phyloP scores from a whole-genome alignment of 2,329 filamentous ascomycete species.

The Huntiella omanensis region DNA sequence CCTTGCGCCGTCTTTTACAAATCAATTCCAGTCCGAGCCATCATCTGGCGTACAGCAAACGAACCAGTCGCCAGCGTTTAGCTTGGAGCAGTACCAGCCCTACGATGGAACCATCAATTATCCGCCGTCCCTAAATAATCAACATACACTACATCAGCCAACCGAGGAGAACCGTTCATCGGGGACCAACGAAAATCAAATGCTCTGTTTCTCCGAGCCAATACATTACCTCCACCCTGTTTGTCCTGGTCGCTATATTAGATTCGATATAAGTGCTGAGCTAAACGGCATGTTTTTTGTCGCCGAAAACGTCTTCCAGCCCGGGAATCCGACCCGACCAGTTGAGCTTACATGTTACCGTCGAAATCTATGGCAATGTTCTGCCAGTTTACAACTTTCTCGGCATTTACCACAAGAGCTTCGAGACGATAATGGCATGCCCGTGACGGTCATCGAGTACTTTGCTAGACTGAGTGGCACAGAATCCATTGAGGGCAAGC shows the following conservation, averaged over 20 bases:
- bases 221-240: slow-evolving; percentile 41
- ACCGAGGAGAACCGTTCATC: slow-evolving; percentile 27
- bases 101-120: slow-evolving; percentile 42
- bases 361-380: slow-evolving; percentile 87
- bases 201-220: slow-evolving; percentile 54
- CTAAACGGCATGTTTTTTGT: slow-evolving; percentile 80
- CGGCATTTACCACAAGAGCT: slow-evolving; percentile 7
- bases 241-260: slow-evolving; percentile 41
- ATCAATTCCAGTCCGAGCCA: too few species aligned
- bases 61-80: not conserved
- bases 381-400: slow-evolving; percentile 56
- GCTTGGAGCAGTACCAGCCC: slow-evolving; percentile 14
- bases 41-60: not conserved
- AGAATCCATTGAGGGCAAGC: slow-evolving; percentile 81
- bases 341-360: slow-evolving; percentile 88
- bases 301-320: slow-evolving; percentile 59
- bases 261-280: slow-evolving; percentile 52
- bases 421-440: slow-evolving; percentile 16
- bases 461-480: slow-evolving; percentile 68
- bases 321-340: slow-evolving; percentile 36
- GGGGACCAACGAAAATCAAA: slow-evolving; percentile 45
- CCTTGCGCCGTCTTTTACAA: too few species aligned
- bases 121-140: not conserved
- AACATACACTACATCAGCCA: slow-evolving; percentile 18
- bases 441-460: slow-evolving; percentile 57